Conservation (phyloP, 192 early-diverging fungal genomes). For the Funneliformis geosporum region DNA sequence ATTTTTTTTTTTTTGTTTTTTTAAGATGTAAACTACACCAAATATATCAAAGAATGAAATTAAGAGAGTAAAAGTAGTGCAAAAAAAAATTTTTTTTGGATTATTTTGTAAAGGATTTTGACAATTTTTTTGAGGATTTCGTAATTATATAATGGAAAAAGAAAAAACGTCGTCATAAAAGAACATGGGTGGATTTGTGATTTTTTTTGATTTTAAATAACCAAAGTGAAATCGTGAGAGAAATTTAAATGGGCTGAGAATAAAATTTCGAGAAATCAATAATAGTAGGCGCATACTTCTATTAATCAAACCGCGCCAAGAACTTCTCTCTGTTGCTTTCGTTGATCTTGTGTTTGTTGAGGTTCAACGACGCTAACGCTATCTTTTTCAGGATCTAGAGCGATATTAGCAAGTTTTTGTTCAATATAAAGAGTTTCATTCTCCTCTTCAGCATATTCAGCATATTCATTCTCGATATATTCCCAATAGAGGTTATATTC, state of each 20-base stretch:
- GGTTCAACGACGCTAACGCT: neutral
- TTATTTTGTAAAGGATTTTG: no score
- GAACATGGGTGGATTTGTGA: no score
- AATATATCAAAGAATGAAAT: no score
- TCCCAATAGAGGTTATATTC: neutral
- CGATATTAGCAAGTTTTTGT: neutral
- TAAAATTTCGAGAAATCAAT: no score
- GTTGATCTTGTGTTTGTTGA: neutral
- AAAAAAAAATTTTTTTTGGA: no score
- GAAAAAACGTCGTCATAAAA: no score
- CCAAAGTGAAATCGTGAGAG: no score
- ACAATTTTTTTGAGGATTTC: no score
- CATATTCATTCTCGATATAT: neutral
- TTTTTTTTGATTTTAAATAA: no score
- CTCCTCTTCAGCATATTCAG: neutral
- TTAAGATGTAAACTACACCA: neutral
- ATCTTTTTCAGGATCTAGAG: neutral
- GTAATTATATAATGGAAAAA: no score
- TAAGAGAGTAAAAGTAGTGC: no score
- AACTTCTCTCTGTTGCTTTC: constrained; percentile 7
- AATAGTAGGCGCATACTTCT: neutral
- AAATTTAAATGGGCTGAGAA: neutral
- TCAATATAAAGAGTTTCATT: neutral
- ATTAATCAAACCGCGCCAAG: neutral
- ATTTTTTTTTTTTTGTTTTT: neutral